Evolutionary conservation across 2,329 filamentous ascomycete genomes (phyloP), one percentile per base, ranked within the genome.

Genomic region (Albifimbria verrucaria): DNA sequence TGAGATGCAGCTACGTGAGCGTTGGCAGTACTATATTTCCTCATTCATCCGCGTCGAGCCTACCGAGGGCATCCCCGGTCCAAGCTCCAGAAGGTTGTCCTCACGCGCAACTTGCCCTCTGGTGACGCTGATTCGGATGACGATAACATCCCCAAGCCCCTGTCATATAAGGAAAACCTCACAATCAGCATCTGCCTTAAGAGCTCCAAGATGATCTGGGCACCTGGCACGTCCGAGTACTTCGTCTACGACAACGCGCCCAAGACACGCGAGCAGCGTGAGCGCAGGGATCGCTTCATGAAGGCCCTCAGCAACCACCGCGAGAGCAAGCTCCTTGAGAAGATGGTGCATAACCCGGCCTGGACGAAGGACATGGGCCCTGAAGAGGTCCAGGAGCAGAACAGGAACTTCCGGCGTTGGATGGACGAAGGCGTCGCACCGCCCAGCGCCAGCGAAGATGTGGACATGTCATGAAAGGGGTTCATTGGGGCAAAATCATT

Each of bases 21-120:
- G 85, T 39, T 99, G 94, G 94, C 90, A 93, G 62, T 96, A 95
- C 74, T 99, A 99, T 68, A 90, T 96, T 53, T 92, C 93, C 18
- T 92, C 92, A 0, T 97, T 89, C 70, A 89, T 91, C 60, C 90
- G 91, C 57, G 82, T 92, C 22, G 91, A 96, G 65, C 89, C 90
- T 2, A 99, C 94, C 0, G 90, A 94, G 70, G 89, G 89, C 15
- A 80, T 94, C 75, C 80, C 7, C 78, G 86, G 48, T 79, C 80
- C 6, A 82, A 81, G 47, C 78, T 91, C 63, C 83, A 81, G 56
- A 88, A 85, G 71, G 80, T 85, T 4, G 83, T 92, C 53, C 77
- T 93, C 17, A 81, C 83, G 49, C 86, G 89, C 53, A 92, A 89
- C 68, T 74, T 91, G 36, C 86, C 87, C 1, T 74, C 77, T 58